These are phyloP conservation scores for Solanum neorickii DNA, from an alignment of 257 asterid genomes.

Conservation along the genomic window DNA sequence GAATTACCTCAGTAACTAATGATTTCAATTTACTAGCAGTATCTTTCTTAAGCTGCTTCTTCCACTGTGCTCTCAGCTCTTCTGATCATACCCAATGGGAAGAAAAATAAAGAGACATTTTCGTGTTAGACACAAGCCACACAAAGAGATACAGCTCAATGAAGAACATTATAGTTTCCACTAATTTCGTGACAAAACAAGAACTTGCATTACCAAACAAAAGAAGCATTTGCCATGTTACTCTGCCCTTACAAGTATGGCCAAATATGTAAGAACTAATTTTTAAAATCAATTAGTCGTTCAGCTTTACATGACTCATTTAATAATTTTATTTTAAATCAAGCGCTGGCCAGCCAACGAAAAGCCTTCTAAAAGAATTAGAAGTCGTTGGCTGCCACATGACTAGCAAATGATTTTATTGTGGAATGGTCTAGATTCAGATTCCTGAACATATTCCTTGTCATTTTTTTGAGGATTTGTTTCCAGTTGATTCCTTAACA, in stretches of 20 bases:
- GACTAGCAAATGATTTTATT: background rate
- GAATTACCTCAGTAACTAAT: conserved; percentile 67
- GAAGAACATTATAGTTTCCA: background rate
- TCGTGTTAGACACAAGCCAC: background rate
- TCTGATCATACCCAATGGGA: conserved; percentile 26
- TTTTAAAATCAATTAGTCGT: background rate
- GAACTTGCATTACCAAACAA: background rate
- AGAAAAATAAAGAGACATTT: background rate
- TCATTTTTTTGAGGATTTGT: no score
- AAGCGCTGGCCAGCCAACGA: background rate
- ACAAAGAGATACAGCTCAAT: background rate
- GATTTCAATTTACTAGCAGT: conserved; percentile 82
- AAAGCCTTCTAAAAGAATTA: background rate
- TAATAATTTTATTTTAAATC: background rate
- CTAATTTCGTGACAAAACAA: background rate
- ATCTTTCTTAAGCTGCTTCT: conserved; percentile 85
- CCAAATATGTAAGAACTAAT: background rate
- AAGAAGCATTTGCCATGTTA: background rate
- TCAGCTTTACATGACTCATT: background rate
- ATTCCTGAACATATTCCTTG: background rate
- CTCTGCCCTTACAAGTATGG: background rate
- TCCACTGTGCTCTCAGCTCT: conserved; percentile 83
- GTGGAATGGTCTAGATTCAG: background rate
- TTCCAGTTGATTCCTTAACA: no score
- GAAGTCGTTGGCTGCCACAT: background rate